Base-by-base conservation (phyloP, 192 early-diverging fungal genomes). In the Gryganskiella cystojenkinii region DNA sequence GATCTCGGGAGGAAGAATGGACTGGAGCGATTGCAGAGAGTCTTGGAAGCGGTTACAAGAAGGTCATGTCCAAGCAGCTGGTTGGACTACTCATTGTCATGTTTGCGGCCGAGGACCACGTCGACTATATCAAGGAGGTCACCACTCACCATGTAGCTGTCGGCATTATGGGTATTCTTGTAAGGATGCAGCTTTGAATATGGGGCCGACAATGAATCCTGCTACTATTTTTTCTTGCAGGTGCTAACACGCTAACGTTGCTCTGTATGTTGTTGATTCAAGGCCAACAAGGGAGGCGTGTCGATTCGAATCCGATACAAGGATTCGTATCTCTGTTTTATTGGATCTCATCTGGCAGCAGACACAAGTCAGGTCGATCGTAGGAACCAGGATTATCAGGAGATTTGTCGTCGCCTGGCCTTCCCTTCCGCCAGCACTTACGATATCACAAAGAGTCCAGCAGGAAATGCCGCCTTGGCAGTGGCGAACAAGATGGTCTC, bases 281-380 rank as follows among this genome's bases (percentile, higher is more conserved):
- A n/a, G 91, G 98, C 96, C 40, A 99, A 99, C 81, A 99, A 99
- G 84, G 98, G 98, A 22, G 95, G 92, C 0, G 92, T 95, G 8
- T 91, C 91, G 3, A 88, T 97, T 40, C 86, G 96, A 22, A 74
- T 98, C 47, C 81, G 87, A 20, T 88, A 89, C 53, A 72, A 88
- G 46, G 94, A 96, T 68, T 92, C 94, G 4, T 94, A 93, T 55
- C 30, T 97, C 3, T 92, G 91, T 50, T 91, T 97, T 78, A 91
- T 99, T n/a, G 94, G 91, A 64, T 86, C 89, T 34, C 98, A 99
- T 74, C 79, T 99, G 49, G 98, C 98, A 0, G 95, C 95, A 4
- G 93, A 95, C 65, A 82, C 86, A 1, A 83, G 79, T 37, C 90
- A 92, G 65, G 68, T 92, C 0, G 96, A 95, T 3, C 82, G 90